These are phyloP conservation scores for Cladophialophora chaetospira DNA, from an alignment of 2,329 filamentous ascomycete species.

Conservation along the genomic window DNA sequence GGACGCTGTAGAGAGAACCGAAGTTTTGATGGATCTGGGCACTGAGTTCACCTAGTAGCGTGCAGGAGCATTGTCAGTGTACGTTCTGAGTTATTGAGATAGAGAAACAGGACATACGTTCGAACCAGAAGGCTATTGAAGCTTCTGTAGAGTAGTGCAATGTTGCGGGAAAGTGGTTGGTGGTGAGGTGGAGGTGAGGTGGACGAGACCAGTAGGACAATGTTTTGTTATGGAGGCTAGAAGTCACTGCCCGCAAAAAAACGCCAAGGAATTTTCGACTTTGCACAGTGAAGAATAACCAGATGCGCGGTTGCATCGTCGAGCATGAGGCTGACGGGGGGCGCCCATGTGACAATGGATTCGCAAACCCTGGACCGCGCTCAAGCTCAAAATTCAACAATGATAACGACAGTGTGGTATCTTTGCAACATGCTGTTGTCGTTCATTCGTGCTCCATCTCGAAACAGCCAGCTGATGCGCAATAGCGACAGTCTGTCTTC, in stretches of 20 bases:
- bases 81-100: not conserved
- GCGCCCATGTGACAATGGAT: not conserved
- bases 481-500: too few species aligned
- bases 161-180: not conserved
- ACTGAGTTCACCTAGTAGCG: not conserved
- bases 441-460: too few species aligned
- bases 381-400: too few species aligned
- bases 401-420: too few species aligned
- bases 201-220: not conserved
- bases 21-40: not conserved
- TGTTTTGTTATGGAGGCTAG: not conserved
- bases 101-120: not conserved
- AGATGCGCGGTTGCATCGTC: not conserved
- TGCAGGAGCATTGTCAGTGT: not conserved
- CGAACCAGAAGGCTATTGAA: not conserved
- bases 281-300: not conserved
- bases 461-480: too few species aligned
- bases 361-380: not conserved
- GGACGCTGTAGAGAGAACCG: not conserved
- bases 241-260: not conserved
- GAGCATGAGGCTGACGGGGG: not conserved
- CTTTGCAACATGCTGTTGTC: too few species aligned
- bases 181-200: slow-evolving; percentile 1
- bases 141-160: not conserved
- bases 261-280: not conserved